Conservation (phyloP, 352 stramenopile genomes). For the Globisporangium radiosum region DNA sequence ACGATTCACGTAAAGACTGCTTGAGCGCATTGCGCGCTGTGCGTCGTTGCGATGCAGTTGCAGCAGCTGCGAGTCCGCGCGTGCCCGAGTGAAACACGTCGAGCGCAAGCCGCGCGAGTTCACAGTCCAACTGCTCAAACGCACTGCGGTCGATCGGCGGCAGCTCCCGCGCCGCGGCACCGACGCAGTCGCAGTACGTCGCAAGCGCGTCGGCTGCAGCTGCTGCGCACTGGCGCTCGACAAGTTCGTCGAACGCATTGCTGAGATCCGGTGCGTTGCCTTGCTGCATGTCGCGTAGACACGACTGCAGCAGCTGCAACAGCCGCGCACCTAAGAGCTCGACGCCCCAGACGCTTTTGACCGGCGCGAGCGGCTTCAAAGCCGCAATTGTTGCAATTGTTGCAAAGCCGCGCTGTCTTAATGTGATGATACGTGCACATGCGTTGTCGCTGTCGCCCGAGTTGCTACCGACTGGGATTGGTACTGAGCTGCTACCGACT, state of each 20-base stretch:
- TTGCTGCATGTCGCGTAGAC: slow-evolving; percentile 21
- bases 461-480: neutral
- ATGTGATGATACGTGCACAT: slow-evolving; percentile 22
- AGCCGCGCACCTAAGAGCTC: slow-evolving; percentile 58
- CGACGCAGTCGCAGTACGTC: slow-evolving; percentile 75
- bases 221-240: slow-evolving; percentile 40
- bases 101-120: slow-evolving; percentile 64
- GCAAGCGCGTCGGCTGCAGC: slow-evolving; percentile 53
- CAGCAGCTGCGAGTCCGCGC: slow-evolving; percentile 17
- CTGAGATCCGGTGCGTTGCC: slow-evolving; percentile 42
- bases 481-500: slow-evolving; percentile 7
- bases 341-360: slow-evolving; percentile 61
- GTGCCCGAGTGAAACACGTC: slow-evolving; percentile 52
- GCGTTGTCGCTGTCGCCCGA: neutral
- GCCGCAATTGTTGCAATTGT: slow-evolving; percentile 8
- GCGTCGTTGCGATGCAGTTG: slow-evolving; percentile 22
- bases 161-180: slow-evolving; percentile 40
- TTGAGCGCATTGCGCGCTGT: slow-evolving; percentile 50
- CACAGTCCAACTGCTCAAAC: slow-evolving; percentile 62
- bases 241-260: slow-evolving; percentile 61
- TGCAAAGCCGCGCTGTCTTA: slow-evolving; percentile 29
- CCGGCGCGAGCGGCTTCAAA: slow-evolving; percentile 16
- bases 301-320: slow-evolving; percentile 25
- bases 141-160: slow-evolving; percentile 57
- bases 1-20: slow-evolving; percentile 30